Conservation (phyloP, 2,329 filamentous ascomycete species). For the Botrytis tulipae region DNA sequence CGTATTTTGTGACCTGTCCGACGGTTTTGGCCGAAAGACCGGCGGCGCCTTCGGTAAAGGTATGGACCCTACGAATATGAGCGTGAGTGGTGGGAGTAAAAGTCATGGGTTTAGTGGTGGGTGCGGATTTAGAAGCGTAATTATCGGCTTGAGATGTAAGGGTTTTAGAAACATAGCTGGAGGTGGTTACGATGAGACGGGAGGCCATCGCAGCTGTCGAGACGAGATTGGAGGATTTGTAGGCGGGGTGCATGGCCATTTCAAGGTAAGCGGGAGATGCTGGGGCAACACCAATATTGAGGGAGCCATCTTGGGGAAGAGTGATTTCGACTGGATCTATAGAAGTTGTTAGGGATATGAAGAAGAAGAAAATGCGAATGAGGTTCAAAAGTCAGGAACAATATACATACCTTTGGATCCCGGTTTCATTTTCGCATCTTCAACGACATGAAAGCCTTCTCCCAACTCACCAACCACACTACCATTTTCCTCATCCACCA, state of each 20-base stretch:
- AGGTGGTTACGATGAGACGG: conserved; percentile 85
- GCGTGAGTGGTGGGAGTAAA: conserved; percentile 84
- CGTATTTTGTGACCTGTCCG: conserved; percentile 76
- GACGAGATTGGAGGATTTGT: conserved; percentile 82
- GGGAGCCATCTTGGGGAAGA: conserved; percentile 64
- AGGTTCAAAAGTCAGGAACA: neutral
- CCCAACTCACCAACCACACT: conserved; percentile 90
- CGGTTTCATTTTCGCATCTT: conserved; percentile 70
- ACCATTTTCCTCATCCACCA: conserved; percentile 94
- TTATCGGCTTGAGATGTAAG: conserved; percentile 74
- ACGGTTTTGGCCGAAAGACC: conserved; percentile 82
- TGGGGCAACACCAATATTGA: conserved; percentile 66
- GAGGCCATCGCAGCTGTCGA: conserved; percentile 85
- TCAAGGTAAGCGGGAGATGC: conserved; percentile 69
- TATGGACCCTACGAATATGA: conserved; percentile 84
- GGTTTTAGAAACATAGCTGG: conserved; percentile 73
- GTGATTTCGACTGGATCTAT: conserved; percentile 77
- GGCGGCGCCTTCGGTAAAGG: conserved; percentile 76
- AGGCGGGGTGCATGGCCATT: conserved; percentile 83
- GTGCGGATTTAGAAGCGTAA: conserved; percentile 78
- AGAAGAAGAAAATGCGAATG: neutral
- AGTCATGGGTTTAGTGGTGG: conserved; percentile 75
- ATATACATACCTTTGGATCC: conserved; percentile 80
- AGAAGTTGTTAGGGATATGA: conserved; percentile 18
- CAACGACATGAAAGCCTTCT: conserved; percentile 76